These are phyloP conservation scores for Solanum okadae DNA, from an alignment of 257 asterid genomes.

Conservation along the genomic window DNA sequence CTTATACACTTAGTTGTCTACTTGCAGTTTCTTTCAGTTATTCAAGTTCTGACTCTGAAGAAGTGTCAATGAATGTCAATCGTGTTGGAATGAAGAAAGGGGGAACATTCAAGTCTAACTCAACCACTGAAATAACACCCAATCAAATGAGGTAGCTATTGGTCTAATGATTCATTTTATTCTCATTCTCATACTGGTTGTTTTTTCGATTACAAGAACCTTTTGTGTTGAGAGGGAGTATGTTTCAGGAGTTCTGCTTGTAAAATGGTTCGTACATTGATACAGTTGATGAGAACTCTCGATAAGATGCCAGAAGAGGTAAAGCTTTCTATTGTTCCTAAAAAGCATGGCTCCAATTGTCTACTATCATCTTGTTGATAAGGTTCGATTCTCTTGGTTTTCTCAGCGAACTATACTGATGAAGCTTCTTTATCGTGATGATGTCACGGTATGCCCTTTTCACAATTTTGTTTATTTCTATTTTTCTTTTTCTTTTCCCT, in stretches of 20 bases:
- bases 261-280: slow-evolving; percentile 68
- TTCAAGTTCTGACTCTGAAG: slow-evolving; percentile 65
- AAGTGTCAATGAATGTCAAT: slow-evolving; percentile 76
- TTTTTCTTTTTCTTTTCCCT: not conserved
- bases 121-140: slow-evolving; percentile 67
- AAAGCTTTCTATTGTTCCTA: slow-evolving; percentile 5
- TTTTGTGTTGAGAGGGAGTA: slow-evolving; percentile 3
- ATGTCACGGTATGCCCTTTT: slow-evolving; percentile 61
- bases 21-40: slow-evolving; percentile 83
- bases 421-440: slow-evolving; percentile 88
- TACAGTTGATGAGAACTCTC: slow-evolving; percentile 89
- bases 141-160: slow-evolving; percentile 70
- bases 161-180: not conserved
- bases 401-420: slow-evolving; percentile 86
- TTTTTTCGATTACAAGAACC: not conserved
- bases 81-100: slow-evolving; percentile 81
- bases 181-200: not conserved
- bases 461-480: slow-evolving; percentile 3
- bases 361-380: not conserved
- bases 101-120: slow-evolving; percentile 53
- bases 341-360: not conserved
- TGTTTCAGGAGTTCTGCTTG: slow-evolving; percentile 82
- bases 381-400: not conserved
- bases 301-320: slow-evolving; percentile 98
- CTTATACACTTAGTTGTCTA: not conserved